Percentiles rank a stretch among this genome's conserved stretches.
These are phyloP conservation scores for Solanum piurae DNA, from an alignment of 257 asterid species.

Conservation along the genomic window DNA sequence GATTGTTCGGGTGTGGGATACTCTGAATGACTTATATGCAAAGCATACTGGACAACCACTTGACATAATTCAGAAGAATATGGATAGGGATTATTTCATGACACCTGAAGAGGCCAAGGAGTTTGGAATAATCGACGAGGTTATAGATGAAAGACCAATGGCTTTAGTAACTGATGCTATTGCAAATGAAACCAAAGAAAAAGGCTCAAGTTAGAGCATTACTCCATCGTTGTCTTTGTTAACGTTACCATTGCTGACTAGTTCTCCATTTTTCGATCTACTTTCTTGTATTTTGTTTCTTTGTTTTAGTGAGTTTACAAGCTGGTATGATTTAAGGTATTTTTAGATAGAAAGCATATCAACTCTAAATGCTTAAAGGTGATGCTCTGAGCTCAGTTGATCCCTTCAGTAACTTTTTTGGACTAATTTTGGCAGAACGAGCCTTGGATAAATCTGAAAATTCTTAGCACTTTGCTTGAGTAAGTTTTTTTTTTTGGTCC, in stretches of 20 bases:
- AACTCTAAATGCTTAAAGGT: background rate
- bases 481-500: background rate
- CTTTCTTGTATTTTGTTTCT: background rate
- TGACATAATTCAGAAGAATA: conserved; percentile 50
- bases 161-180: conserved; percentile 65
- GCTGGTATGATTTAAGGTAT: background rate
- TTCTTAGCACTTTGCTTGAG: background rate
- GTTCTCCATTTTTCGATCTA: background rate
- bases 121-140: conserved; percentile 91
- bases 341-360: background rate
- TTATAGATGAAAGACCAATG: conserved; percentile 68
- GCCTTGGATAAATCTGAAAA: background rate
- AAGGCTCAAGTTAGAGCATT: background rate
- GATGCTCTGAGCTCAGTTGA: background rate
- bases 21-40: conserved; percentile 26
- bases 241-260: background rate
- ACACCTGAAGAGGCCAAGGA: conserved; percentile 86
- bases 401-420: background rate
- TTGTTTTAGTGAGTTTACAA: background rate
- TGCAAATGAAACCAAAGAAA: conserved; percentile 34
- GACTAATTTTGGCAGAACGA: background rate
- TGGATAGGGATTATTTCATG: conserved; percentile 94
- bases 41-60: conserved; percentile 85
- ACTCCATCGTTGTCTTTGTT: background rate
- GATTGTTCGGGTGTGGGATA: conserved; percentile 78